Conservation (phyloP, 352 stramenopile genomes). For the Phytophthora constricta region DNA sequence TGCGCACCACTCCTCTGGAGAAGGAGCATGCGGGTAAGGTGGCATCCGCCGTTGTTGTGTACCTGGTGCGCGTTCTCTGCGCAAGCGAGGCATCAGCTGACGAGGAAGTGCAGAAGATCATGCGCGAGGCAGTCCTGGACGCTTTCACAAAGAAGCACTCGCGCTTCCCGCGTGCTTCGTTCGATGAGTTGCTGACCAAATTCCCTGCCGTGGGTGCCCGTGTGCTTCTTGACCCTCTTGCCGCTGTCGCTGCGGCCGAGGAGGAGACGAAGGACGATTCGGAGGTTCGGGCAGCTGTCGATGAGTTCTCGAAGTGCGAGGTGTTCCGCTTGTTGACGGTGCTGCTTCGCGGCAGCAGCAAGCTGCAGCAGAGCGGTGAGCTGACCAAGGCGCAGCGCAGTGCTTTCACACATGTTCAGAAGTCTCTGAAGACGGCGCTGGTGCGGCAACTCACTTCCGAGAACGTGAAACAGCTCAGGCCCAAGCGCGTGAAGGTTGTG, state of each 20-base stretch:
- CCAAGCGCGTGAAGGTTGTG: constrained; percentile 82
- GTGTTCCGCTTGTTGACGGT: constrained; percentile 77
- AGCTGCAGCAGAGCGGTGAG: constrained; percentile 30
- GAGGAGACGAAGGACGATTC: constrained; percentile 35
- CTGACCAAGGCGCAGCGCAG: constrained; percentile 36
- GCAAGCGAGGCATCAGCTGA: constrained; percentile 20
- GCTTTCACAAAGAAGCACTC: constrained; percentile 87
- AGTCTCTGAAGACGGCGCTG: constrained; percentile 49
- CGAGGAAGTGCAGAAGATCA: constrained; percentile 38
- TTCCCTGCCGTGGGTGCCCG: constrained; percentile 58
- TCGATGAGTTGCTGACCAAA: constrained; percentile 73
- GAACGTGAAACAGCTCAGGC: constrained; percentile 57
- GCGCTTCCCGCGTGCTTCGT: constrained; percentile 69
- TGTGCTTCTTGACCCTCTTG: constrained; percentile 63
- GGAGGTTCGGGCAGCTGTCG: constrained; percentile 38
- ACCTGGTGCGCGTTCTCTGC: constrained; percentile 64
- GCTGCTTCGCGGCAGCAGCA: constrained; percentile 48
- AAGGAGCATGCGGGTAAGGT: constrained; percentile 73
- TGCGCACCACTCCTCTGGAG: constrained; percentile 59
- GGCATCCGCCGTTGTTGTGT: constrained; percentile 61
- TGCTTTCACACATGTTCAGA: constrained; percentile 43
- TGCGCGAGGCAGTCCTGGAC: constrained; percentile 48
- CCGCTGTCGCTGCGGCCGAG: constrained; percentile 49
- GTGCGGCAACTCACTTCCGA: constrained; percentile 50
- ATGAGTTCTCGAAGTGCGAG: constrained; percentile 84